Conservation (phyloP, 1,139 yeast genomes). For the Protomyces inundatus region DNA sequence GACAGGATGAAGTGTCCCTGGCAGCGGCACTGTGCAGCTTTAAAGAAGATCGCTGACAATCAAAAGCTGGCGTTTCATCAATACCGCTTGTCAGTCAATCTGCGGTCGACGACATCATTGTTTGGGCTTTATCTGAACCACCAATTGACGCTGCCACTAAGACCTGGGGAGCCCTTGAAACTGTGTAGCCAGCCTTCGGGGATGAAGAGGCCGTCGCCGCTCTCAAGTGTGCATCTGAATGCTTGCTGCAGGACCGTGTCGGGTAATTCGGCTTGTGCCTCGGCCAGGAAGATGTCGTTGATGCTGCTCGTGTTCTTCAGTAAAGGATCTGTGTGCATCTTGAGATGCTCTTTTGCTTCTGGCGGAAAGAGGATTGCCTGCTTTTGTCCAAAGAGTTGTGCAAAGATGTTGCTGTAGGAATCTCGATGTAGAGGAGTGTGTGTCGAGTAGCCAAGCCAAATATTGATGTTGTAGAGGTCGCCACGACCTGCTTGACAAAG, state of each 20-base stretch:
- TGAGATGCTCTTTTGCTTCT: neutral
- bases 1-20: neutral
- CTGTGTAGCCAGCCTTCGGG: constrained; percentile 24
- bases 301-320: constrained; percentile 17
- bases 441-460: constrained; percentile 14
- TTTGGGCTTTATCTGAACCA: constrained; percentile 10
- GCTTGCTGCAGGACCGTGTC: neutral
- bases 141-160: constrained; percentile 20
- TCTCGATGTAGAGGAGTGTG: constrained; percentile 21
- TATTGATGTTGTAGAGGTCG: constrained; percentile 22
- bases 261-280: neutral
- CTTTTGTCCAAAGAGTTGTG: constrained; percentile 5
- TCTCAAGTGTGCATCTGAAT: neutral
- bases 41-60: neutral
- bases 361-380: constrained; percentile 8
- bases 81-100: too few species aligned
- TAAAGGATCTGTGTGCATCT: constrained; percentile 7
- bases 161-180: constrained; percentile 11
- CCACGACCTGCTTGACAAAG: neutral
- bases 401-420: constrained; percentile 20
- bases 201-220: constrained; percentile 17
- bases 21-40: neutral
- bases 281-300: neutral
- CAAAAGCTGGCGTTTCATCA: neutral
- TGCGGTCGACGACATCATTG: neutral